Percentiles rank a stretch among this genome's conserved stretches.
Evolutionary conservation across 305 asterid genomes (phyloP).

Genomic region (Ilex paraguariensis): DNA sequence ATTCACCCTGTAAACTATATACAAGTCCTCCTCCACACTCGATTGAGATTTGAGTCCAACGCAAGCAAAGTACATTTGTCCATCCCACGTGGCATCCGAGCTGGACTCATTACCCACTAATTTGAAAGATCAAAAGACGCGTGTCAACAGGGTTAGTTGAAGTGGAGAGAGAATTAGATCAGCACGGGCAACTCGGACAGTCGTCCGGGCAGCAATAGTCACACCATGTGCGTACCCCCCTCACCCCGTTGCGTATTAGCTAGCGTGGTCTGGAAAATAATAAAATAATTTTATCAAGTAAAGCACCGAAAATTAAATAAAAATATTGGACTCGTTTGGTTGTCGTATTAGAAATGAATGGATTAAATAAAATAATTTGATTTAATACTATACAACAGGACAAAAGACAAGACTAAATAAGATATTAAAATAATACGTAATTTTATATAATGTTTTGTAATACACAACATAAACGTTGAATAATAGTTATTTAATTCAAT

Average conservation of each 20-base stretch:
- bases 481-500: too few relatives aligned
- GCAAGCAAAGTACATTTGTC: slow-evolving; percentile 59
- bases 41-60: slow-evolving; percentile 31
- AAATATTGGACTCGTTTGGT: too few relatives aligned
- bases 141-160: slow-evolving; percentile 19
- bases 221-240: slow-evolving; percentile 27
- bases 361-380: too few relatives aligned
- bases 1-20: not conserved
- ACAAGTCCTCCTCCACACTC: too few relatives aligned
- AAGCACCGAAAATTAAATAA: too few relatives aligned
- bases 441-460: too few relatives aligned
- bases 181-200: slow-evolving; percentile 12
- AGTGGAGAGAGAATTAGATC: slow-evolving; percentile 14
- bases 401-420: too few relatives aligned
- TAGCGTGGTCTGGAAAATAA: not conserved
- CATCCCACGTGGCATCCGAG: slow-evolving; percentile 41
- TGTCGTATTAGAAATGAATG: too few relatives aligned
- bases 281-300: not conserved
- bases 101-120: slow-evolving; percentile 30
- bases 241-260: slow-evolving; percentile 17
- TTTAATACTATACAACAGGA: too few relatives aligned
- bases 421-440: too few relatives aligned
- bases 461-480: too few relatives aligned
- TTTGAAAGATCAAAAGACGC: slow-evolving; percentile 19
- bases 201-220: slow-evolving; percentile 25